Percentiles rank a stretch among this genome's conserved stretches.
Evolutionary conservation across 148 eudicot species (phyloP).

Genomic region (Talinum fruticosum): DNA sequence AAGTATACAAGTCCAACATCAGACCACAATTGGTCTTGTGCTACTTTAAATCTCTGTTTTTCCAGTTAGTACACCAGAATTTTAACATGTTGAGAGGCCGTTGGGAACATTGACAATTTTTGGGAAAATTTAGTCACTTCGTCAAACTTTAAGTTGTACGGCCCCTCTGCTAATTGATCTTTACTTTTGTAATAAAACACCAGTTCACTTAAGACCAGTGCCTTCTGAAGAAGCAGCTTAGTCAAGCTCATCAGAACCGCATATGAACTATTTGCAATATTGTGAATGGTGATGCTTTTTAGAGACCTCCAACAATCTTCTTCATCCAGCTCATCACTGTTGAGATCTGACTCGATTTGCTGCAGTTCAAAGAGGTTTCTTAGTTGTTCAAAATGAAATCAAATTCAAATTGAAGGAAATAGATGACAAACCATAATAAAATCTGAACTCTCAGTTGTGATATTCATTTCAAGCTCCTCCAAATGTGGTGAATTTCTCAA

Average conservation of each 20-base stretch:
- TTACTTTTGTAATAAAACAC: conserved; percentile 2
- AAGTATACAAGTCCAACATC: no score
- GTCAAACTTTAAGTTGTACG: neutral
- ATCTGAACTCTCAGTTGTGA: neutral
- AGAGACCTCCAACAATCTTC: conserved; percentile 17
- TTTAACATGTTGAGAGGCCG: conserved; percentile 9
- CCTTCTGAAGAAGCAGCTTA: conserved; percentile 12
- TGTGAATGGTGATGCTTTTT: conserved; percentile 12
- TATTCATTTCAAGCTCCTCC: conserved; percentile 19
- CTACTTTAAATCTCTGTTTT: no score
- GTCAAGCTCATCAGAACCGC: neutral
- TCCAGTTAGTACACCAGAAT: neutral
- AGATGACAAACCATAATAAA: neutral
- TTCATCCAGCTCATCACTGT: neutral
- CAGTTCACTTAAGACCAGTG: conserved; percentile 6
- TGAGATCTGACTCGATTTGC: conserved; percentile 4
- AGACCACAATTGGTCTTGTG: no score
- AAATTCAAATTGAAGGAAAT: neutral
- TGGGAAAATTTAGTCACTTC: neutral
- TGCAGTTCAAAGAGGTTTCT: neutral
- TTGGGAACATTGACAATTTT: conserved; percentile 10
- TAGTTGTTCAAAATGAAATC: neutral
- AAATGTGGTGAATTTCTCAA: conserved; percentile 8
- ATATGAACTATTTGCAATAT: neutral
- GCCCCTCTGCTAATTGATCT: neutral